Evolutionary conservation across 371 early-diverging fungal species (phyloP).

Genomic region (Blyttiomyces sp.): DNA sequence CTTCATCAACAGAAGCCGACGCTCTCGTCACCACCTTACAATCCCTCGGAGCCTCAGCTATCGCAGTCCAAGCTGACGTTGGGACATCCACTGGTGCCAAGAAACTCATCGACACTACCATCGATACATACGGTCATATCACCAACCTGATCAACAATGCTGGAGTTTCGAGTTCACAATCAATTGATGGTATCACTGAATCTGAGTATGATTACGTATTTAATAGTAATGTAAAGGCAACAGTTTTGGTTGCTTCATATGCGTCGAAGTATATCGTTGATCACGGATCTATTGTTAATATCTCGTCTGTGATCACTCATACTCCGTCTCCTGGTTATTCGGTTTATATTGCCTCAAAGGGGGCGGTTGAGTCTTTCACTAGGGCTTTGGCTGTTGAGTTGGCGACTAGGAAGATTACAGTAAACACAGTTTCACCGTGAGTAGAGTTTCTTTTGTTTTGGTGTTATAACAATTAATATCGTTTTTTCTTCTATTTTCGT

Average conservation of each 20-base stretch:
- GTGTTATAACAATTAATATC: no score
- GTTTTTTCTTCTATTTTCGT: not conserved
- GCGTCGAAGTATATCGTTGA: not conserved
- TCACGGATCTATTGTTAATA: conserved; percentile 19
- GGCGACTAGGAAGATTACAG: conserved; percentile 57
- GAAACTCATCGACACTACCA: not conserved
- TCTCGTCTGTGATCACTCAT: conserved; percentile 4
- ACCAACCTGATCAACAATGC: conserved; percentile 65
- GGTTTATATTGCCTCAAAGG: conserved; percentile 27
- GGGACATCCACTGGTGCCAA: not conserved
- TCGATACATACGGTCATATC: conserved; percentile 46
- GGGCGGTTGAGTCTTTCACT: conserved; percentile 56
- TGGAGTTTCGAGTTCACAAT: conserved; percentile 33
- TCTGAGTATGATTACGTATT: not conserved
- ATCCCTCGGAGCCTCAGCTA: not conserved
- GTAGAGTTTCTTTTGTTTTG: no score
- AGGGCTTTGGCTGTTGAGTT: conserved; percentile 60
- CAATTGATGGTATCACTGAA: not conserved
- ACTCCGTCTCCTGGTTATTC: conserved; percentile 15
- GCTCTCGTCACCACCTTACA: not conserved
- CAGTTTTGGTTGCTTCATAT: not conserved
- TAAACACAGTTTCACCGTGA: conserved; percentile 51
- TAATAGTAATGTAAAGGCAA: not conserved
- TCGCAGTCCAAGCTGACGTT: conserved; percentile 11
- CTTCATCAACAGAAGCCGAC: not conserved